Evolutionary conservation across 176 grass and related monocot genomes (phyloP), one percentile per base, ranked within the genome.

Genomic region (Phyllostachys edulis): DNA sequence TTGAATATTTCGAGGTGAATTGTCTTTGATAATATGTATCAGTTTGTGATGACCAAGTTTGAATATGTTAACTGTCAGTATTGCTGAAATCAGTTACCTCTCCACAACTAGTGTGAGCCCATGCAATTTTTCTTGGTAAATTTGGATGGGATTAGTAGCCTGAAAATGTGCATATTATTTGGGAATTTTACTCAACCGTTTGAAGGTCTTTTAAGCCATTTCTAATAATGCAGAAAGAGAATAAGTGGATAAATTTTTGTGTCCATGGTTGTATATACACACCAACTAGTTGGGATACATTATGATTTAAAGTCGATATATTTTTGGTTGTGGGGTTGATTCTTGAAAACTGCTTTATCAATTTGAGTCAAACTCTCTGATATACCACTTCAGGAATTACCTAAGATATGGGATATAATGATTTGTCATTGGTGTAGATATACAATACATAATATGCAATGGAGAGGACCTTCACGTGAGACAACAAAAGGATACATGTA

Each of bases 1-100:
- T 94, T 17, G 87, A 94, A 77, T 94, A 94, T 69, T 92, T 94
- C 37, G 80, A 94, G 85, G 92, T 94, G 59, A 83, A 83, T 44
- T 71, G 3, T 45, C 49, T 81, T 69, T 76, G 18, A 38, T 56
- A 55, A 39, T 56, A 69, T 75, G 50, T 56, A 23, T 80, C 21
- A 56, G 1, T 57, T 27, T 32, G 5, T 41, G 51, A 71, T 21
- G 32, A 71, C 38, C 14, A 82, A 60, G 67, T 21, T 60, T 16
- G 42, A 46, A 71, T 60, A 71, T 71, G 79, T 39, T 27, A 41
- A 69, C 37, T 36, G 69, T 10, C 46, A 18, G 38, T 70, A 82
- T 27, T 62, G 69, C 17, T 50, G 41, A 41, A 80, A 27, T 56
- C 7, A 7, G 3, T 41, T 52, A 55, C 6, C 21, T 6, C 12